Conservation (phyloP, 2,329 filamentous ascomycete species). For the Calonectria crousiana region DNA sequence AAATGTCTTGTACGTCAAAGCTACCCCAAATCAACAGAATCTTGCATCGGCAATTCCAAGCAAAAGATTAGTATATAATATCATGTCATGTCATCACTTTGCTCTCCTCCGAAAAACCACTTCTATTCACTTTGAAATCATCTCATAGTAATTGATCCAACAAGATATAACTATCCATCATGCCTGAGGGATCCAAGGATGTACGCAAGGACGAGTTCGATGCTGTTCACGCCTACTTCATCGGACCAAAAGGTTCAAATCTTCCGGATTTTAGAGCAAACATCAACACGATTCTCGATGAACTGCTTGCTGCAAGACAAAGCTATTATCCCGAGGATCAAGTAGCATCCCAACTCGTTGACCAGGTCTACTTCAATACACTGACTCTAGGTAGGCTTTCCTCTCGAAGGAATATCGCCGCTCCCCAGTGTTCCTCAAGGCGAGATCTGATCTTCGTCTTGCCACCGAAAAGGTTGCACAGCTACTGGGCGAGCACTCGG, state of each 20-base stretch:
- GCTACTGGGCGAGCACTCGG: constrained; percentile 55
- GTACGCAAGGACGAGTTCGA: constrained; percentile 34
- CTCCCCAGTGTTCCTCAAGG: constrained; percentile 49
- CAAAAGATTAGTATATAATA: background rate
- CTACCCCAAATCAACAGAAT: background rate
- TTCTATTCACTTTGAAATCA: background rate
- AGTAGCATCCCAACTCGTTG: constrained; percentile 31
- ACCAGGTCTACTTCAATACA: background rate
- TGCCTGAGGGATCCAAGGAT: background rate
- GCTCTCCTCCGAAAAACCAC: background rate
- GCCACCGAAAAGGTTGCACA: constrained; percentile 51
- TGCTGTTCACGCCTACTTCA: constrained; percentile 53
- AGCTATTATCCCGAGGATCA: constrained; percentile 53
- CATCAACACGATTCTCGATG: constrained; percentile 54
- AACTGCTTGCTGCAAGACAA: constrained; percentile 47
- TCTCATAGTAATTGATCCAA: background rate
- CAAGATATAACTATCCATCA: background rate
- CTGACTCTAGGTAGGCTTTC: constrained; percentile 43
- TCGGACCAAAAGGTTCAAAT: constrained; percentile 58
- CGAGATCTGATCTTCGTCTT: constrained; percentile 48
- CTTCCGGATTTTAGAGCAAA: constrained; percentile 53
- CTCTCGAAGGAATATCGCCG: constrained; percentile 51
- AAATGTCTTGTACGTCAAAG: background rate
- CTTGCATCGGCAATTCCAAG: background rate
- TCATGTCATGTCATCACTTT: background rate